Evolutionary conservation across 208 protist species (phyloP).

Genomic region (Angomonas desouzai): DNA sequence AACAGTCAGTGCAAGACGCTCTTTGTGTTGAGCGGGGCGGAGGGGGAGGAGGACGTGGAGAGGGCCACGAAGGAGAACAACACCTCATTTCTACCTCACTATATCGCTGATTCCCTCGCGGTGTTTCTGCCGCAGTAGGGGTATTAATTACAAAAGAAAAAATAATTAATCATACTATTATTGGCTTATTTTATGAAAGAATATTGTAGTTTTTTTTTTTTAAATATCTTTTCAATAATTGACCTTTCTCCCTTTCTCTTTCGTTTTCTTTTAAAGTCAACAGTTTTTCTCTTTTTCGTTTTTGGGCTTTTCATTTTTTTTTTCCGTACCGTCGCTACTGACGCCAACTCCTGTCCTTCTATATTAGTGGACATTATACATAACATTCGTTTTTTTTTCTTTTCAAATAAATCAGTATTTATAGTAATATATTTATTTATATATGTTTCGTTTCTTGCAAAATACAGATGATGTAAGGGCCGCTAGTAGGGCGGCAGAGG

Average conservation of each 20-base stretch:
- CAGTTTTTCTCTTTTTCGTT: neutral
- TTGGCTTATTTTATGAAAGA: neutral
- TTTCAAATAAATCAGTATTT: constrained; percentile 14
- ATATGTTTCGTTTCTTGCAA: constrained; percentile 8
- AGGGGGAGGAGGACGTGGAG: constrained; percentile 36
- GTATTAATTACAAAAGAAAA: neutral
- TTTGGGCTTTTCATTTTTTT: neutral
- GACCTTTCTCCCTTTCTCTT: constrained; percentile 15
- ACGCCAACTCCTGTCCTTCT: neutral
- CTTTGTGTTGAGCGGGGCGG: constrained; percentile 64
- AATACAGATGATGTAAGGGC: neutral
- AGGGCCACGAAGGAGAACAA: constrained; percentile 26
- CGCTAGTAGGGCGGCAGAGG: neutral
- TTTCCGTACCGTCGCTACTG: neutral
- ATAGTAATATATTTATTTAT: constrained; percentile 10
- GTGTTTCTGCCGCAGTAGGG: constrained; percentile 25
- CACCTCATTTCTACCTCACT: constrained; percentile 36
- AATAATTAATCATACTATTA: neutral
- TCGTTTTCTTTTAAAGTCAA: neutral
- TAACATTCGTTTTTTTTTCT: constrained; percentile 14
- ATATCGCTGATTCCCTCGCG: constrained; percentile 60
- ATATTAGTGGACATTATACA: neutral
- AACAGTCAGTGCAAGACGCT: constrained; percentile 46
- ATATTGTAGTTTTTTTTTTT: constrained; percentile 5
- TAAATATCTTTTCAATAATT: neutral